Conservation (phyloP, 148 eudicot genomes). For the Arbutus unedo region DNA sequence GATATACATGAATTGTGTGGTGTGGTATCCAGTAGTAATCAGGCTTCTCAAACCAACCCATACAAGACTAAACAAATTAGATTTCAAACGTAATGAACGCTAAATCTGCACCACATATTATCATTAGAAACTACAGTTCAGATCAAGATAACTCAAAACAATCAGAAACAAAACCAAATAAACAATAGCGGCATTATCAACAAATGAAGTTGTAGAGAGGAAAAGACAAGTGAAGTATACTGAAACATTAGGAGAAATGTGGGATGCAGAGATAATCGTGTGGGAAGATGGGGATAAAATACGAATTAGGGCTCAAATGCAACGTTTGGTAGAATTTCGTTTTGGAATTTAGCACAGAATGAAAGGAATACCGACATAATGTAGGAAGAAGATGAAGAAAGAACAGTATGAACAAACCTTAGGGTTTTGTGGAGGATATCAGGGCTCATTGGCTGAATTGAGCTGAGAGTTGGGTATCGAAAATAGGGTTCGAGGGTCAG, state of each 20-base stretch:
- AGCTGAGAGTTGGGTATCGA: too few relatives aligned
- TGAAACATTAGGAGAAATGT: too few relatives aligned
- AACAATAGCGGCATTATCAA: too few relatives aligned
- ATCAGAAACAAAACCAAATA: too few relatives aligned
- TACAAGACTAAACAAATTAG: neutral
- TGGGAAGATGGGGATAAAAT: too few relatives aligned
- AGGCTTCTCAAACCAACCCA: neutral
- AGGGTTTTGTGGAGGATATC: neutral
- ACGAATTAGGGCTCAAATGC: neutral
- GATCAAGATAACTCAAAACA: too few relatives aligned
- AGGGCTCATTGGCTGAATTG: neutral
- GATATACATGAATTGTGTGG: neutral
- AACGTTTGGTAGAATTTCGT: neutral
- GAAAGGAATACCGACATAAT: neutral
- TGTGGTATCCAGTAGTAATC: neutral
- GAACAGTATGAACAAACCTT: neutral
- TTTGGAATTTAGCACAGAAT: neutral
- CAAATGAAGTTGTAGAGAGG: too few relatives aligned
- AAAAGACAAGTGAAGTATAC: neutral
- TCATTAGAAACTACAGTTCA: neutral
- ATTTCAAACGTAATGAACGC: neutral
- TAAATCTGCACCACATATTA: neutral
- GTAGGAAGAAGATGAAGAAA: neutral
- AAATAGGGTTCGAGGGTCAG: too few relatives aligned
- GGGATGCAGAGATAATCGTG: too few relatives aligned